Evolutionary conservation across 768 basidiomycete genomes (phyloP).

Genomic region (Mrakia gelida): DNA sequence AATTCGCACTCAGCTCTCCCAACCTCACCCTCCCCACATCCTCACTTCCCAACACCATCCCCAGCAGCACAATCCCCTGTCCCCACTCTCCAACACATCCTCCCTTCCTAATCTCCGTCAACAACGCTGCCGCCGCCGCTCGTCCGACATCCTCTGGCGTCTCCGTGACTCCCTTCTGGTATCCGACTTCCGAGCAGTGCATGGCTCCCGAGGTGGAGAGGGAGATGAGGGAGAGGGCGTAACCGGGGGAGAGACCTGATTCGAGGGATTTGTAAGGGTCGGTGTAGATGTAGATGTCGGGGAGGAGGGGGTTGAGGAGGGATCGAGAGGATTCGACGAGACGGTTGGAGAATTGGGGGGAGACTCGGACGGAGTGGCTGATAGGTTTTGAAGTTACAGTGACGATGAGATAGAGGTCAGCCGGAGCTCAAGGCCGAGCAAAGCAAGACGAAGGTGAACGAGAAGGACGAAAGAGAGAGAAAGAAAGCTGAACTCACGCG

Average conservation of each 20-base stretch:
- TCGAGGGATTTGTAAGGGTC: constrained; percentile 98
- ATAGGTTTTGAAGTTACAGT: not conserved
- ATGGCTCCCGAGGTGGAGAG: constrained; percentile 88
- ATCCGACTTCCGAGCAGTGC: constrained; percentile 80
- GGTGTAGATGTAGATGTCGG: constrained; percentile 96
- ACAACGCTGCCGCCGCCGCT: constrained; percentile 68
- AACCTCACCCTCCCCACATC: constrained; percentile 88
- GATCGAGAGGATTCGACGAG: constrained; percentile 94
- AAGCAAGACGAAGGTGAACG: not conserved
- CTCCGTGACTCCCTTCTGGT: constrained; percentile 51
- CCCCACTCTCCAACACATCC: constrained; percentile 90
- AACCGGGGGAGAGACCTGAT: constrained; percentile 90
- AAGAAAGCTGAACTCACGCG: constrained; percentile 58
- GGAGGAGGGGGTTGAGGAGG: constrained; percentile 90
- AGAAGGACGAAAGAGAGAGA: not conserved
- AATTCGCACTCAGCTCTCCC: constrained; percentile 73
- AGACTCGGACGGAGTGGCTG: constrained; percentile 93
- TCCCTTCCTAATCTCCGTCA: constrained; percentile 71
- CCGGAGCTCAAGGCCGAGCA: not conserved
- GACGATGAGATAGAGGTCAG: constrained; percentile 18
- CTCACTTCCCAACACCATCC: constrained; percentile 96
- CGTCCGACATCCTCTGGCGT: constrained; percentile 91
- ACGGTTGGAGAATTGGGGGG: constrained; percentile 93
- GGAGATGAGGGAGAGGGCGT: constrained; percentile 81
- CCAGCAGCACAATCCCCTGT: constrained; percentile 74